Evolutionary conservation across 805 yeast species (phyloP), one percentile per base, ranked within the genome.

Genomic region (Dipodascus geniculatus): DNA sequence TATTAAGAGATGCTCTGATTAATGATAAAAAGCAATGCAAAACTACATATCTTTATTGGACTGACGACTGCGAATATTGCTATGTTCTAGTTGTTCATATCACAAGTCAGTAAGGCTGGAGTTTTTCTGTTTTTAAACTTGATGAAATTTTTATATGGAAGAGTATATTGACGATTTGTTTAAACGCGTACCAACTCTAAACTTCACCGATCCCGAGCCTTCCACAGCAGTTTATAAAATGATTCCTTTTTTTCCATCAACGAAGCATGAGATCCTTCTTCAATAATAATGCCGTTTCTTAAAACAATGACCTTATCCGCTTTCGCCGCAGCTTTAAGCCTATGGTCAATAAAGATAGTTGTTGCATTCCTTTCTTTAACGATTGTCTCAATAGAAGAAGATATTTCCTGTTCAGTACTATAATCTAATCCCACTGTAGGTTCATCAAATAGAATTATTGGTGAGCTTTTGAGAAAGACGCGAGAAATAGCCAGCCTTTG

Each of bases 381-480:
- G 23, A 87, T 79, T 2, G 71, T 63, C 59, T 82, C 77, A 51
- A 93, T 84, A 0, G 96, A 90, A 52, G 75, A 77, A 63, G 93
- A 70, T 48, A 93, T 71, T 1, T 86, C 76, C 66, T 87, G 95
- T 64, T 93, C 99, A 0, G 99, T 93, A 62, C 90, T 95, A 9
- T 99, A 93, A 67, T 93, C 99, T 49, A 93, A 74, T 0, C 98
- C 98, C 49, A 95, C 84, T 0, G 99, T 70, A 1, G 99, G 98
- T 65, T 93, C 99, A 65, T 93, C 99, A 60, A 93, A 90, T 67
- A 93, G 91, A 53, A 95, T 85, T 50, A 93, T 87, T 23, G 93
- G 91, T 0, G 97, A 81, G 57, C 80, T 76, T 68, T 93, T 93
- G 61, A 93, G 70, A 48, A 93, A 68, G n/a, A 93, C 79, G 58